Percentiles rank a stretch among this genome's conserved stretches.
These are phyloP conservation scores for Phytophthora sp. DNA, from an alignment of 352 stramenopile species.

Conservation along the genomic window DNA sequence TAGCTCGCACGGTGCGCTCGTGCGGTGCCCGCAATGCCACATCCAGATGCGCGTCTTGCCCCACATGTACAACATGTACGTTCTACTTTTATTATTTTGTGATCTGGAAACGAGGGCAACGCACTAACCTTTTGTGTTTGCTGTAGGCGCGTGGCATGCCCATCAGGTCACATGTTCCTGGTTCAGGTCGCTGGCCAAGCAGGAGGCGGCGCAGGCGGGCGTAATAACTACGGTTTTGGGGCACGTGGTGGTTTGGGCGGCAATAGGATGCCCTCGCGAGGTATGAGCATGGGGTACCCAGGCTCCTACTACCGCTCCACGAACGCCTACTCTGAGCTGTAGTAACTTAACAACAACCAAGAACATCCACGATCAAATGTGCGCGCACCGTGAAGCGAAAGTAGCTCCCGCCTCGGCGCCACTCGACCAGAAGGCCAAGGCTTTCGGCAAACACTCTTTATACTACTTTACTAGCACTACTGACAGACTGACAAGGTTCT, in stretches of 20 bases:
- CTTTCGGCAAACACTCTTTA: conserved; percentile 17
- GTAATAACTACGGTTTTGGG: conserved; percentile 32
- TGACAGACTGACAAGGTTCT: not conserved
- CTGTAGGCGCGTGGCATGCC: conserved; percentile 77
- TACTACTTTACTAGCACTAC: conserved; percentile 16
- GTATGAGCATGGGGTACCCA: conserved; percentile 55
- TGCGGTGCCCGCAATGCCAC: conserved; percentile 84
- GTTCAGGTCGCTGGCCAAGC: conserved; percentile 72
- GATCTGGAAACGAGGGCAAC: no score
- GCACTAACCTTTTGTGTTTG: conserved; percentile 8
- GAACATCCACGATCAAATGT: conserved; percentile 20
- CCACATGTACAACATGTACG: conserved; percentile 92
- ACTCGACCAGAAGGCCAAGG: conserved; percentile 12
- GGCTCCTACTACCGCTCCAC: conserved; percentile 58
- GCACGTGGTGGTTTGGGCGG: conserved; percentile 28
- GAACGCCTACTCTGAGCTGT: conserved; percentile 63
- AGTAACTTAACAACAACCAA: conserved; percentile 38
- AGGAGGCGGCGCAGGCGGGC: conserved; percentile 17
- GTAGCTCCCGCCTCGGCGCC: conserved; percentile 13
- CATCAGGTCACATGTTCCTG: conserved; percentile 86
- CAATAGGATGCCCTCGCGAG: conserved; percentile 34
- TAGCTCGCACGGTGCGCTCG: conserved; percentile 82
- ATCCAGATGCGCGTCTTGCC: conserved; percentile 89
- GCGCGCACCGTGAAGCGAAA: conserved; percentile 22
- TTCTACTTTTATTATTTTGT: conserved; percentile 14